Base-by-base conservation (phyloP, 2,329 filamentous ascomycete species). In the Cladosporium velox region DNA sequence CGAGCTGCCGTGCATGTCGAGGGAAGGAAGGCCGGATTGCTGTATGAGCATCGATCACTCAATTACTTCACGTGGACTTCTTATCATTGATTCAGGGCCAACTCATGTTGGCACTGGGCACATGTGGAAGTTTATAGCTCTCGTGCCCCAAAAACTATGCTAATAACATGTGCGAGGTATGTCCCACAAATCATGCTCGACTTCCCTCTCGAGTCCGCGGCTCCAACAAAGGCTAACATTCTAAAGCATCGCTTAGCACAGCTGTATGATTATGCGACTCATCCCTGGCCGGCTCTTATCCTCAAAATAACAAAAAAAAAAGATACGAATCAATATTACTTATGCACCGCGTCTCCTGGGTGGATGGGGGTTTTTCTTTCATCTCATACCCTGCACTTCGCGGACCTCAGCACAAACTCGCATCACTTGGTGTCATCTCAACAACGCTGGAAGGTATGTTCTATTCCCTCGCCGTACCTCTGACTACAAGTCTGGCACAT, bases 1-100 rank as follows among this genome's bases (percentile, higher is more conserved):
- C 21, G n/a, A 28, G 35, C 26, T 65, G 63, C 26, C 54, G 38
- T 5, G 63, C 21, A 14, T 65, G 63, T 59, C 28, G 55, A 49
- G 61, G 61, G 6, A 47, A 14, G 21, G 61, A 49, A 32, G 35
- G 21, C 24, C 21, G 52, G 24, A 49, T 64, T 64, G 52, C 51
- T 57, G n/a, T 57, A 12, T 55, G 52, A 55, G 49, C 38, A n/a
- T 44, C n/a, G 7, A 47, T 47, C 8, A 21, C 41, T 47, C 41
- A 47, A 21, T 11, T 2, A 18, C 41, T 2, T 21, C 41, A 47
- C n/a, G n/a, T 24, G n/a, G n/a, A 3, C 41, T 24, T 24, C 41
- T 18, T 21, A 24, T 47, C n/a, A 21, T 11, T 24, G 8, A 21
- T 47, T 47, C 41, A 24, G n/a, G 10, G 41, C 41, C n/a, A 21